Conservation (phyloP, 148 eudicot species). For the Heliosperma pusillum region DNA sequence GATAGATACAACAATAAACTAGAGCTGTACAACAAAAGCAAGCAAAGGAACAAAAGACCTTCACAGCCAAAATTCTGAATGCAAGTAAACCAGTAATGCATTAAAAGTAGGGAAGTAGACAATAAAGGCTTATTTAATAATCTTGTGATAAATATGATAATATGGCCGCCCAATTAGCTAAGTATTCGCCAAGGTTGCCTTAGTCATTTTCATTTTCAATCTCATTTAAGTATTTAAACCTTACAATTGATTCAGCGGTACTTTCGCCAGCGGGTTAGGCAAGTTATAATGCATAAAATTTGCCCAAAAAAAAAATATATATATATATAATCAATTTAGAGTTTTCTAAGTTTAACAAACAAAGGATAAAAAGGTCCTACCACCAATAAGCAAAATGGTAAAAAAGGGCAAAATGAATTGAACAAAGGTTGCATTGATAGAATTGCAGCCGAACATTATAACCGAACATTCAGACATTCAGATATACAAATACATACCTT, state of each 20-base stretch:
- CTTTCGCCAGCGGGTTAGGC: neutral
- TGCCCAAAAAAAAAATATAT: no score
- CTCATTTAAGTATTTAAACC: no score
- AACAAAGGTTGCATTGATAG: neutral
- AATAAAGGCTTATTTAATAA: neutral
- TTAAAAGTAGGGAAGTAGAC: neutral
- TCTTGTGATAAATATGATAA: no score
- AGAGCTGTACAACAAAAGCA: neutral
- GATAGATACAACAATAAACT: neutral
- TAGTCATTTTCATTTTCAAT: no score
- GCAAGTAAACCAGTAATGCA: neutral
- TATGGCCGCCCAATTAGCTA: no score
- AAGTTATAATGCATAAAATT: neutral
- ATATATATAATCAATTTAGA: neutral
- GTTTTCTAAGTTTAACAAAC: neutral
- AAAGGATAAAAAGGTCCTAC: neutral
- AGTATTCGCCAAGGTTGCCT: no score
- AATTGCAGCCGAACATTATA: neutral
- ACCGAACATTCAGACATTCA: neutral
- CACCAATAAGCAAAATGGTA: neutral
- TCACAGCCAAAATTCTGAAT: neutral
- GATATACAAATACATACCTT: conserved; percentile 45
- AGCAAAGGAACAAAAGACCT: neutral
- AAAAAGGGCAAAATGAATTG: neutral
- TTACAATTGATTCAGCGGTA: no score